Evolutionary conservation across 208 protist species (phyloP).

Genomic region (Leishmania turanica): DNA sequence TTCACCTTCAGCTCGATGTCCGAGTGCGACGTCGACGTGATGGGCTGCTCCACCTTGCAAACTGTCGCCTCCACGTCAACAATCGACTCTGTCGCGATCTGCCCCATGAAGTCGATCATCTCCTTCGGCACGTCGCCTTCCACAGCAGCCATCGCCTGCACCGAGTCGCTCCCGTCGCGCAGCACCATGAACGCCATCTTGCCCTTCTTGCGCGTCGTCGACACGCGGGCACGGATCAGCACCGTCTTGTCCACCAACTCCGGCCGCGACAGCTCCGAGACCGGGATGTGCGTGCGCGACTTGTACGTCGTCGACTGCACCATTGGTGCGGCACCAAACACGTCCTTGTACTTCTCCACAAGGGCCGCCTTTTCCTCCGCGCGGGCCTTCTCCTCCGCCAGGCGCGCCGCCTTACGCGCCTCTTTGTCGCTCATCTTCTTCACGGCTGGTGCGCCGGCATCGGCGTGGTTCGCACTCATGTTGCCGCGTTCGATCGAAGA

Average conservation of each 20-base stretch:
- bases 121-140: constrained; percentile 78
- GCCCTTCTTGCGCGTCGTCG: constrained; percentile 90
- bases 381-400: constrained; percentile 82
- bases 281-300: constrained; percentile 44
- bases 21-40: constrained; percentile 79
- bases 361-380: constrained; percentile 85
- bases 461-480: constrained; percentile 37
- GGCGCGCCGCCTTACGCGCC: constrained; percentile 79
- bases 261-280: constrained; percentile 49
- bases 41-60: constrained; percentile 64
- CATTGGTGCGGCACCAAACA: constrained; percentile 75
- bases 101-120: constrained; percentile 92
- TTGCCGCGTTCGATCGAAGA: neutral
- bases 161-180: constrained; percentile 72
- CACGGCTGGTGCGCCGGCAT: constrained; percentile 17
- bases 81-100: constrained; percentile 88
- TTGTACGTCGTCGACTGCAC: constrained; percentile 84
- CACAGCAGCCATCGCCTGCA: constrained; percentile 88
- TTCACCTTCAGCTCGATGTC: constrained; percentile 81
- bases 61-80: constrained; percentile 87
- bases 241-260: constrained; percentile 54
- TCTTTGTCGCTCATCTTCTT: constrained; percentile 82
- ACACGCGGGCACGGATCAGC: constrained; percentile 81
- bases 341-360: constrained; percentile 72
- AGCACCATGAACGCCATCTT: constrained; percentile 93